Percentiles rank a stretch among this genome's conserved stretches.
Conservation (phyloP, 2,329 filamentous ascomycete species). For the Scedosporium apiospermum region DNA sequence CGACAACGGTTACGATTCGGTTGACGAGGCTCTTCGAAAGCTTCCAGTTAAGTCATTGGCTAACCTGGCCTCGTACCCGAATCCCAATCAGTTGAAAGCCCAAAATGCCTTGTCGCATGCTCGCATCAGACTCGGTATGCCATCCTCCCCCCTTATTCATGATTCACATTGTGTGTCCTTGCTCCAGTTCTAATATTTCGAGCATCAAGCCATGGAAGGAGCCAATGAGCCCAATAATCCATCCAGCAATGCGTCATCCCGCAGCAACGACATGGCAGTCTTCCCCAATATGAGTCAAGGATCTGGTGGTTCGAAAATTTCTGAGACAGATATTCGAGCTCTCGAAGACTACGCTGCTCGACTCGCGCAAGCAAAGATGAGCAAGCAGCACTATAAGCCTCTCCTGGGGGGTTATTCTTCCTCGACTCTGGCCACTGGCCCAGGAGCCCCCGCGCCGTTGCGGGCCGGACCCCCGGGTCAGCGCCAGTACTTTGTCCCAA, state of each 20-base stretch:
- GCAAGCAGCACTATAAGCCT: neutral
- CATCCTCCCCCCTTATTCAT: neutral
- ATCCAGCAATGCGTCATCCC: neutral
- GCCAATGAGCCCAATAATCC: neutral
- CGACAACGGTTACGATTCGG: neutral
- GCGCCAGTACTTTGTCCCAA: neutral
- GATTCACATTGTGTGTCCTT: neutral
- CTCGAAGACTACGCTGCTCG: neutral
- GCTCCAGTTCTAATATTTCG: neutral
- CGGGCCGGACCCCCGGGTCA: constrained; percentile 6
- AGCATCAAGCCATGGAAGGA: neutral
- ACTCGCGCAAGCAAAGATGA: neutral
- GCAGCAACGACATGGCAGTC: neutral
- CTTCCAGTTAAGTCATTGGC: constrained; percentile 36
- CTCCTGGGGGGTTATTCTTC: neutral
- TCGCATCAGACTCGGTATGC: neutral
- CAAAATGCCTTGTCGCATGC: constrained; percentile 12
- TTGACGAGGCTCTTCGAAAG: neutral
- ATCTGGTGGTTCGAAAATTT: neutral
- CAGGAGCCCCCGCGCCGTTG: constrained; percentile 6
- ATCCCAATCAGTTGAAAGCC: constrained; percentile 43
- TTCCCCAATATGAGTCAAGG: neutral
- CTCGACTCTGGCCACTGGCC: neutral
- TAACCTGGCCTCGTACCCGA: constrained; percentile 46
- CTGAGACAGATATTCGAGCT: neutral